Evolutionary conservation across 257 asterid species (phyloP).

Genomic region (Lithospermum erythrorhizon): DNA sequence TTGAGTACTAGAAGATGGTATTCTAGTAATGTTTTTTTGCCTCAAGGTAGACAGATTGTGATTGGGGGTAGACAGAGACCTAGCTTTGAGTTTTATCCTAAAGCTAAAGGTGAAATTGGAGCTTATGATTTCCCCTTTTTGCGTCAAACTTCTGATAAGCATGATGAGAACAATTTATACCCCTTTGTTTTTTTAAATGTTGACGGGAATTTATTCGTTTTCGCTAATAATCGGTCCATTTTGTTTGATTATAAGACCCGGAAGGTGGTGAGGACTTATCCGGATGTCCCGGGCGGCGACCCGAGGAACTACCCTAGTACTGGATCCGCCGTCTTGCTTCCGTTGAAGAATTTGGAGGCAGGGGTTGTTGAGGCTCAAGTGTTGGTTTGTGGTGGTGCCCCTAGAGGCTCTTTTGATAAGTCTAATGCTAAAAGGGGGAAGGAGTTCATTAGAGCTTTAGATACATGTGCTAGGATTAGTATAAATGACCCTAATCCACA

Average conservation of each 20-base stretch:
- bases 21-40: slow-evolving; percentile 7
- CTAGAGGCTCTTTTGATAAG: slow-evolving; percentile 14
- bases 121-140: slow-evolving; percentile 1
- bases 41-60: neutral
- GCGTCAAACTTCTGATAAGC: neutral
- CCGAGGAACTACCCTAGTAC: slow-evolving; percentile 52
- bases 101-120: neutral
- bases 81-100: slow-evolving; percentile 10
- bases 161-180: slow-evolving; percentile 7
- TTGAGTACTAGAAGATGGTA: slow-evolving; percentile 19
- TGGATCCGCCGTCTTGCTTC: slow-evolving; percentile 53
- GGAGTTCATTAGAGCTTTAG: slow-evolving; percentile 7
- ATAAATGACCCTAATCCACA: slow-evolving; percentile 14
- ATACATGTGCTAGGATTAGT: slow-evolving; percentile 17
- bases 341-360: slow-evolving; percentile 15
- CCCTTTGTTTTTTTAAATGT: slow-evolving; percentile 37
- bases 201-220: slow-evolving; percentile 39
- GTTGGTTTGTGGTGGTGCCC: slow-evolving; percentile 35
- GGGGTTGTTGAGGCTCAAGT: slow-evolving; percentile 11
- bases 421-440: neutral
- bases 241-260: slow-evolving; percentile 22
- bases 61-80: slow-evolving; percentile 6
- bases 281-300: slow-evolving; percentile 34
- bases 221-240: slow-evolving; percentile 37
- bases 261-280: slow-evolving; percentile 22